These are phyloP conservation scores for Zelopaecilomyces penicillatus DNA, from an alignment of 2,329 filamentous ascomycete species.

Conservation along the genomic window DNA sequence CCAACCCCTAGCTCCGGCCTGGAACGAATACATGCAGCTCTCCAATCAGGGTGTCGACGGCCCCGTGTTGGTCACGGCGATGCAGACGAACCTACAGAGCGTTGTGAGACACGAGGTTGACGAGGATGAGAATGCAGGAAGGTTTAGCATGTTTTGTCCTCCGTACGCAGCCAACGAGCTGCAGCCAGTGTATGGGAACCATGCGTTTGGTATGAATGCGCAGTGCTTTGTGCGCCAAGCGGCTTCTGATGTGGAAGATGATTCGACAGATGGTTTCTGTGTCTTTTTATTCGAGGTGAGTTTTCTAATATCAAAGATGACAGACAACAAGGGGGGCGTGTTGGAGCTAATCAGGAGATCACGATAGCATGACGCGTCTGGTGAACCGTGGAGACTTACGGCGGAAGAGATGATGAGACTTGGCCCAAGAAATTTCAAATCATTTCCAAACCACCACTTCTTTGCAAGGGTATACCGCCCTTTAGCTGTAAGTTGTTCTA, in stretches of 20 bases:
- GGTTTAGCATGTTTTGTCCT: constrained; percentile 31
- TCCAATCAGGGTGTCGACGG: constrained; percentile 28
- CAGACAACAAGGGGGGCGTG: background rate
- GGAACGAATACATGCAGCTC: constrained; percentile 39
- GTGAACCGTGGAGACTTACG: constrained; percentile 29
- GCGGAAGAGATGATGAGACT: constrained; percentile 30
- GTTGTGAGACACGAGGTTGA: constrained; percentile 21
- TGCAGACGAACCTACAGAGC: constrained; percentile 33
- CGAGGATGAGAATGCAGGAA: constrained; percentile 10
- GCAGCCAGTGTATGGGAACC: constrained; percentile 23
- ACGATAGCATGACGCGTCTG: constrained; percentile 37
- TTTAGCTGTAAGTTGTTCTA: constrained; percentile 35
- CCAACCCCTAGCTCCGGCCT: constrained; percentile 40
- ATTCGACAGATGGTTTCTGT: constrained; percentile 33
- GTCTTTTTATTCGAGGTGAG: constrained; percentile 47
- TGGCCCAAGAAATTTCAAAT: constrained; percentile 38
- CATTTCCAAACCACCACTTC: constrained; percentile 50
- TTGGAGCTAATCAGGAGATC: constrained; percentile 1
- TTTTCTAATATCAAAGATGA: background rate
- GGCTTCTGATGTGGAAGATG: constrained; percentile 19
- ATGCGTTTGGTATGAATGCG: constrained; percentile 33
- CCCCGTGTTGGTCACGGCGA: constrained; percentile 34
- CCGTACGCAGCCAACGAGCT: constrained; percentile 31
- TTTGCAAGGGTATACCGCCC: constrained; percentile 48
- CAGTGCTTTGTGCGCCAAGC: constrained; percentile 37